These are phyloP conservation scores for Ophiostoma ips DNA, from an alignment of 2,329 filamentous ascomycete species.

Conservation along the genomic window DNA sequence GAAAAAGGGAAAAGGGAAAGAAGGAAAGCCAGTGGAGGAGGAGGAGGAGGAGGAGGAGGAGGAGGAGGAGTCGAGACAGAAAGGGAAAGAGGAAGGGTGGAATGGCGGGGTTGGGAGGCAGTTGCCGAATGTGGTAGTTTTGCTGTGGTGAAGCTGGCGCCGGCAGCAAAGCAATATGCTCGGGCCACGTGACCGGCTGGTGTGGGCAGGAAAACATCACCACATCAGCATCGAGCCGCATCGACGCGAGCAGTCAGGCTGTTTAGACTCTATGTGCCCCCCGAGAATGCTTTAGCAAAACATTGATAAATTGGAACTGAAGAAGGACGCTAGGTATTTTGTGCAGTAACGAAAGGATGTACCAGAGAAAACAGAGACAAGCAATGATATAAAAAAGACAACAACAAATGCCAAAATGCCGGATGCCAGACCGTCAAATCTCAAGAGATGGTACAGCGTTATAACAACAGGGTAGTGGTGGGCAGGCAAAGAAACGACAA, in stretches of 20 bases:
- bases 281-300: no score
- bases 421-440: not conserved
- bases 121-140: not conserved
- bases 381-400: not conserved
- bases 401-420: not conserved
- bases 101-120: conserved; percentile 1
- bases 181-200: not conserved
- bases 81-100: not conserved
- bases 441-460: not conserved
- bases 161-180: no score
- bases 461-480: not conserved
- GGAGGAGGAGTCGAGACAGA: not conserved
- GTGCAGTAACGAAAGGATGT: not conserved
- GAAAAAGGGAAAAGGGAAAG: not conserved
- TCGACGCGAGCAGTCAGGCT: no score
- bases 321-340: not conserved
- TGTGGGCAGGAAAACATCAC: not conserved
- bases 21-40: no score
- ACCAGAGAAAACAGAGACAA: not conserved
- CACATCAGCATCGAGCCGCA: no score
- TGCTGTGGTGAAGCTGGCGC: not conserved
- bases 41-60: not conserved
- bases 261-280: no score
- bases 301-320: no score
- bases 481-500: conserved; percentile 8